Percentiles rank a stretch among this genome's conserved stretches.
Evolutionary conservation across 139 green algal genomes (phyloP).

Genomic region (Chlorella ohadii): DNA sequence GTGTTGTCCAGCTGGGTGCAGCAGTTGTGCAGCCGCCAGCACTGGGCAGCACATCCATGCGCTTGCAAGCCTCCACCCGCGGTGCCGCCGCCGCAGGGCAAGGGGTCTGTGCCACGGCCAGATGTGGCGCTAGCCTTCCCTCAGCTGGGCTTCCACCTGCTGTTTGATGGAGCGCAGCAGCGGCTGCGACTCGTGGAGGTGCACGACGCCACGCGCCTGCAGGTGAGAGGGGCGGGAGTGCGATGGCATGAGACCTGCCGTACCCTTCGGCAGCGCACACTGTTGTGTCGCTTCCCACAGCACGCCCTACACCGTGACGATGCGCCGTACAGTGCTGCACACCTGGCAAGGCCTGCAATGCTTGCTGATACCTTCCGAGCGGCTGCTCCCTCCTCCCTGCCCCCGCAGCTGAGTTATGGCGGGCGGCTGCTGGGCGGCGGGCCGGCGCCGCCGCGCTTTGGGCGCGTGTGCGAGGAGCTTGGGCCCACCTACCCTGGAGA

Average conservation of each 20-base stretch:
- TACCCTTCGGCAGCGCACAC: no score
- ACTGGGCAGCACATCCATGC: no score
- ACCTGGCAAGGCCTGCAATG: no score
- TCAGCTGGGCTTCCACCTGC: slow-evolving; percentile 61
- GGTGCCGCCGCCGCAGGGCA: no score
- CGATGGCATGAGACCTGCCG: no score
- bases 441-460: slow-evolving; percentile 49
- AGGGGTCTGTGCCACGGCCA: no score
- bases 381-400: neutral
- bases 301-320: no score
- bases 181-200: slow-evolving; percentile 64
- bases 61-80: no score
- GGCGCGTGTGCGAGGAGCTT: slow-evolving; percentile 53
- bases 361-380: neutral
- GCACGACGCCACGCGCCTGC: slow-evolving; percentile 53
- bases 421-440: slow-evolving; percentile 39
- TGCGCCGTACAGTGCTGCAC: no score
- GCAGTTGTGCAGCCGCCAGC: no score
- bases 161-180: slow-evolving; percentile 60
- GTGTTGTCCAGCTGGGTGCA: no score
- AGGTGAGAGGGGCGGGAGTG: slow-evolving; percentile 33
- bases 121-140: slow-evolving; percentile 63
- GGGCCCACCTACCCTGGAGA: slow-evolving; percentile 64
- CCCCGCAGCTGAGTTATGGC: slow-evolving; percentile 40
- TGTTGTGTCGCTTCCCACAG: no score